These are phyloP conservation scores for Trichoderma asperellum DNA, from an alignment of 2,329 filamentous ascomycete genomes.

Conservation along the genomic window DNA sequence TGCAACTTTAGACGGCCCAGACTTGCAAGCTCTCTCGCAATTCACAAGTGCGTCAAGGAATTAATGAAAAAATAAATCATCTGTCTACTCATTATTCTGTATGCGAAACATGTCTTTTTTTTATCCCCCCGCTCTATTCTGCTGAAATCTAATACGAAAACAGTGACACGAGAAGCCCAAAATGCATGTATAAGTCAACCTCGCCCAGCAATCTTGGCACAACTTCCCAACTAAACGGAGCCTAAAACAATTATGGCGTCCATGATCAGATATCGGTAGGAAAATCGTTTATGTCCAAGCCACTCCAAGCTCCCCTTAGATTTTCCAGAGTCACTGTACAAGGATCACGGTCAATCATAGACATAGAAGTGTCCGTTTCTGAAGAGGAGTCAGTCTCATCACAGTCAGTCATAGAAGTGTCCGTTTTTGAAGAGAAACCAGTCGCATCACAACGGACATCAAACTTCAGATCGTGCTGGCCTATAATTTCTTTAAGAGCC, in stretches of 20 bases:
- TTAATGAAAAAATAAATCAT: neutral
- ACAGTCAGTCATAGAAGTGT: too few relatives aligned
- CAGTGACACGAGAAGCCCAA: neutral
- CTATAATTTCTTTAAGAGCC: neutral
- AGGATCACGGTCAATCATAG: neutral
- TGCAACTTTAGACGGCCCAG: neutral
- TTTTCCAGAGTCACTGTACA: neutral
- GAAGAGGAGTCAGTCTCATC: neutral
- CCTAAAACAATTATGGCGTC: neutral
- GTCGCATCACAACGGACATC: neutral
- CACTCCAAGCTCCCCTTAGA: neutral
- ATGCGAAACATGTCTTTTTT: too few relatives aligned
- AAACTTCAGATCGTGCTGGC: neutral
- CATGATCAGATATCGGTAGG: neutral
- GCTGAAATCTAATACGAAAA: neutral
- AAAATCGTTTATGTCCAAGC: neutral
- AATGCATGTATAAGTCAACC: neutral
- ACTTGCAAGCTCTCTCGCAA: neutral
- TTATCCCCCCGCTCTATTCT: neutral
- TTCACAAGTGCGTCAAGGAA: neutral
- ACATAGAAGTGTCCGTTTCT: neutral
- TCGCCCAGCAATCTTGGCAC: neutral
- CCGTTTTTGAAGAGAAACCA: neutral
- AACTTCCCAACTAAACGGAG: neutral
- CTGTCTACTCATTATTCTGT: too few relatives aligned